Evolutionary conservation across 345 rosid genomes (phyloP).

Genomic region (Bruguiera parviflora): DNA sequence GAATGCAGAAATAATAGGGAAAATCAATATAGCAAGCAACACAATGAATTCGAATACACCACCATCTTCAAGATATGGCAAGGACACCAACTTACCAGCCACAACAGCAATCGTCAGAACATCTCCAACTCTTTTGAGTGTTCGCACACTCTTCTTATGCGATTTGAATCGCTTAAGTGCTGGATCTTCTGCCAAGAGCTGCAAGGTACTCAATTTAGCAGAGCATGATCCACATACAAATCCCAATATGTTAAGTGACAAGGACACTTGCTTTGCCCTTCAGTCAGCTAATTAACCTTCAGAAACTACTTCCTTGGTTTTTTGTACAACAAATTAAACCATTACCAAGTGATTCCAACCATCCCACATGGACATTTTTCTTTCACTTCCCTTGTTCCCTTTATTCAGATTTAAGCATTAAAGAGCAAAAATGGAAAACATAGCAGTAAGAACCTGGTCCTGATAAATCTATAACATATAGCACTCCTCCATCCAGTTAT

Average conservation of each 20-base stretch:
- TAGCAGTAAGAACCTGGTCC: no score
- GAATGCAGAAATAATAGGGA: neutral
- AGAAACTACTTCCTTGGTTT: no score
- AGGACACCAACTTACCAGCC: constrained; percentile 50
- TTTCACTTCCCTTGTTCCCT: no score
- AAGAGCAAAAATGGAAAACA: no score
- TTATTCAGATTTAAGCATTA: no score
- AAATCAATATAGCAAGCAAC: neutral
- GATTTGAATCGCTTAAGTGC: constrained; percentile 73
- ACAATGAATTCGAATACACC: neutral
- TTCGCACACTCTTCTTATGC: constrained; percentile 51
- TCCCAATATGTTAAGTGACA: neutral
- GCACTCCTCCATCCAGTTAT: no score
- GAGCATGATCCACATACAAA: constrained; percentile 1
- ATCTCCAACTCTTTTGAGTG: constrained; percentile 68
- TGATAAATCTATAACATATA: no score
- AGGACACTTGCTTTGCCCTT: neutral
- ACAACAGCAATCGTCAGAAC: constrained; percentile 74
- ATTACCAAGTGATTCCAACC: no score
- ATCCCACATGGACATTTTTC: no score
- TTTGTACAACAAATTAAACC: no score
- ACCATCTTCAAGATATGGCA: constrained; percentile 6
- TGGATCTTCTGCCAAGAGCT: constrained; percentile 85
- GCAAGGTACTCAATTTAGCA: constrained; percentile 17
- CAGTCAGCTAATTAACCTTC: no score